A percentile compares a stretch with the other conserved stretches of the same genome.
These are phyloP conservation scores for Tulasnella sp. DNA, from an alignment of 768 basidiomycete genomes.

Conservation along the genomic window DNA sequence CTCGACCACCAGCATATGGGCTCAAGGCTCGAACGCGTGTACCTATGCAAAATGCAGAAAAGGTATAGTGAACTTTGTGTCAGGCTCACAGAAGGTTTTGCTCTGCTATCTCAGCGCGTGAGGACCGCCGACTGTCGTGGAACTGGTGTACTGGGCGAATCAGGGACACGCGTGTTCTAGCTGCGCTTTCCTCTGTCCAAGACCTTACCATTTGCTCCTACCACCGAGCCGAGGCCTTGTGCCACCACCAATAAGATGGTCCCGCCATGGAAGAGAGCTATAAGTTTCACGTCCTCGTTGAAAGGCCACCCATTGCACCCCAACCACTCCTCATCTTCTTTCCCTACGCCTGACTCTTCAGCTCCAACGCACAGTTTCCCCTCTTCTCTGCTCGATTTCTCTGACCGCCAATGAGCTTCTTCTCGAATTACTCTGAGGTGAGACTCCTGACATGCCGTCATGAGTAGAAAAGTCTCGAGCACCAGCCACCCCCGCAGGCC, in stretches of 20 bases:
- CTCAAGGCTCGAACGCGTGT: neutral
- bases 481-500: neutral
- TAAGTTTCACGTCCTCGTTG: neutral
- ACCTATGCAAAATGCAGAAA: neutral
- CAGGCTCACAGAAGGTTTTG: neutral
- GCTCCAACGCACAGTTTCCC: neutral
- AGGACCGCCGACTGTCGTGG: too few species aligned
- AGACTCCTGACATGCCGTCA: neutral
- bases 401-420: neutral
- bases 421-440: neutral
- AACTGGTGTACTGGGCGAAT: too few species aligned
- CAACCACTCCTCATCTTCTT: neutral
- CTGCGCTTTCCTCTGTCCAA: neutral
- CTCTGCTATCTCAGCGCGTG: neutral
- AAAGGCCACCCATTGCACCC: neutral
- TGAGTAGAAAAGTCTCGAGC: too few species aligned
- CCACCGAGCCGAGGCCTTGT: neutral
- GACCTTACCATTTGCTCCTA: constrained; percentile 1
- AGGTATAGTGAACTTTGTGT: neutral
- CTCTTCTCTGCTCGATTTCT: neutral
- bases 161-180: neutral
- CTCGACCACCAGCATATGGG: neutral
- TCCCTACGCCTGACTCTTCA: neutral
- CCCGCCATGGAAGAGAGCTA: neutral
- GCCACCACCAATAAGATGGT: neutral